Evolutionary conservation across 768 basidiomycete species (phyloP), one percentile per base, ranked within the genome.

Genomic region (Lentinula boryana): DNA sequence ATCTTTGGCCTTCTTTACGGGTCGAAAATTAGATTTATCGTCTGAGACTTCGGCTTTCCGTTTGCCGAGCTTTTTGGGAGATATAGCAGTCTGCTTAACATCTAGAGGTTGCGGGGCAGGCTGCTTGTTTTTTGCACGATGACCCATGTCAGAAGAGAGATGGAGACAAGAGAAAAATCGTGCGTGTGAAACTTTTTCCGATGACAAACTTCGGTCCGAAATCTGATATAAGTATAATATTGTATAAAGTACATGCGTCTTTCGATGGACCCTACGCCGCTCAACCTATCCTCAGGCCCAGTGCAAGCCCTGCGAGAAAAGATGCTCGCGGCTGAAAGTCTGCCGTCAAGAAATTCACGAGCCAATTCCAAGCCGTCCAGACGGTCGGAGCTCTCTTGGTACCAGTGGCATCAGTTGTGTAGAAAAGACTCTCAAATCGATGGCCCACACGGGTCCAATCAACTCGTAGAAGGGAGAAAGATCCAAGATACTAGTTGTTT

Each of bases 251-350:
- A 8, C 13, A 38, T 8, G 36, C 36, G 7, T 9, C 12, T 38
- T 13, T 38, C 9, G 7, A 38, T 38, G 36, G 2, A 36, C 35
- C 18, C 52, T 13, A 5, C 35, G 21, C 43, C 15, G 31, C 3
- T 78, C 72, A 96, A 57, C 95, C 94, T 18, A 97, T 71, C 55
- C 94, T 80, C 53, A 98, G 66, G 9, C 95, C 95, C 32, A 98
- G 75, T 1, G 77, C 81, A 61, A 97, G 79, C 8, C 95, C 95
- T 4, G 86, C 93, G 36, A 94, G 67, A 74, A 97, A 97, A 13
- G 90, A 87, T 1, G 94, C 95, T 63, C 95, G 77, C 48, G 88
- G 89, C 68, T 94, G 95, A 73, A 98, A 95, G 70, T 97, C 93
- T 6, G 94, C 91, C 0, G 90, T 91, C 71, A 98, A 74, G 75